Evolutionary conservation across 306 rosid species (phyloP), one percentile per base, ranked within the genome.

Genomic region (Luffa aegyptiaca): DNA sequence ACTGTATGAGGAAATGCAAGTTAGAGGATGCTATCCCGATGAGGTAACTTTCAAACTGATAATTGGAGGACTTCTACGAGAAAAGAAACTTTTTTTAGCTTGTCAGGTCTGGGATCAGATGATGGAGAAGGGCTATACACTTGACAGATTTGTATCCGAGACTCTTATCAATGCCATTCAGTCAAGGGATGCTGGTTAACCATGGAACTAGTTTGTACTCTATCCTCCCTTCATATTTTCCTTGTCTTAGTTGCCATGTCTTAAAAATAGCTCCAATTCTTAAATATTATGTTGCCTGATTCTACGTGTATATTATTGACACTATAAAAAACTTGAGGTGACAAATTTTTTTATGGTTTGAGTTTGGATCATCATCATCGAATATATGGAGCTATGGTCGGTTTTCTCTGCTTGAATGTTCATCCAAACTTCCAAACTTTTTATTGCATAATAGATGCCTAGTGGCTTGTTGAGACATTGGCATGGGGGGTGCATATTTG

Each of bases 111-210:
- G 98, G 97, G 97, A 91, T 84, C 92, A 88, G 87, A 95, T 92
- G 97, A 95, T 95, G 98, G 98, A 95, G 87, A 91, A 88, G 80
- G 97, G 98, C 35, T 89, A 88, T 82, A 94, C 93, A 10, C 97
- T 95, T 80, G 97, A 90, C 75, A 74, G 81, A 53, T 83, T 18
- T 64, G 78, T 90, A 76, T 95, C 97, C 26, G 75, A 92, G 81
- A 80, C 88, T 76, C 89, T 95, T 71, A 79, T 90, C 76, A 91
- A 81, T 45, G 91, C 92, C 80, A 81, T 92, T 81, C 80, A 76
- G 79, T 90, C 92, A 31, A 82, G 82, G 72, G 89, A 81, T 81
- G 87, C 77, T 61, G 36, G 85, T 65, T 87, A 83, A 86, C 59
- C 13, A 81, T 75, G 76, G 53, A 58, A 48, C 70, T 69, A 78